Evolutionary conservation across 2,329 filamentous ascomycete genomes (phyloP), one percentile per base, ranked within the genome.

Genomic region (Paecilomyces fulvus): DNA sequence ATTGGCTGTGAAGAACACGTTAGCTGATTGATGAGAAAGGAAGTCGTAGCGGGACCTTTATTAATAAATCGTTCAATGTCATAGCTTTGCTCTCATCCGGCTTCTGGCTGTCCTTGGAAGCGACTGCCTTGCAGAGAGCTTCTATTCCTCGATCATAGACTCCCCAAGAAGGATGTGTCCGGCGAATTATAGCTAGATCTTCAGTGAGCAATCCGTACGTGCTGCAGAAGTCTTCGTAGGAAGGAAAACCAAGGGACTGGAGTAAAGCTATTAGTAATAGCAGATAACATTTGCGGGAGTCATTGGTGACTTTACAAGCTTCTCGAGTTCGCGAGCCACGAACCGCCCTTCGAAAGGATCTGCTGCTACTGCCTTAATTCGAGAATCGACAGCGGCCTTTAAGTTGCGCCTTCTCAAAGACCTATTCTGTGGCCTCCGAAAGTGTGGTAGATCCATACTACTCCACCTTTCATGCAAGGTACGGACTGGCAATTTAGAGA

Each of bases 191-290:
- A 31, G 85, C 83, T 33, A 95, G 76, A 60, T 95, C 90, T 61
- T 88, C 85, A 51, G 88, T 84, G 78, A 96, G 88, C 62, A 90
- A 80, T 63, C 95, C 90, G 71, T 94, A 95, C 67, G 92, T 92
- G 53, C 88, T 88, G 33, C 89, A 89, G 69, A 96, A 99, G 64
- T 95, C 89, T 73, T 95, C 89, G 68, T 99, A 99, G 52, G 87
- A 79, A 67, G 89, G 88, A 73, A 97, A 94, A 0, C 85, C 84
- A 58, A 83, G 82, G 75, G 95, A 86, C 89, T 95, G 60, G 12
- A 54, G 20, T 12, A 65, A 63, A 59, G 76, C 83, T 59, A 17
- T 43, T n/a, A 43, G 33, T 43, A 43, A 43, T 66, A 70, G 77
- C 77, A 82, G 63, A 75, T 75, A 37, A 12, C 12, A 23, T 23